These are phyloP conservation scores for Persicaria tinctoria DNA, from an alignment of 148 eudicot genomes.

Conservation along the genomic window DNA sequence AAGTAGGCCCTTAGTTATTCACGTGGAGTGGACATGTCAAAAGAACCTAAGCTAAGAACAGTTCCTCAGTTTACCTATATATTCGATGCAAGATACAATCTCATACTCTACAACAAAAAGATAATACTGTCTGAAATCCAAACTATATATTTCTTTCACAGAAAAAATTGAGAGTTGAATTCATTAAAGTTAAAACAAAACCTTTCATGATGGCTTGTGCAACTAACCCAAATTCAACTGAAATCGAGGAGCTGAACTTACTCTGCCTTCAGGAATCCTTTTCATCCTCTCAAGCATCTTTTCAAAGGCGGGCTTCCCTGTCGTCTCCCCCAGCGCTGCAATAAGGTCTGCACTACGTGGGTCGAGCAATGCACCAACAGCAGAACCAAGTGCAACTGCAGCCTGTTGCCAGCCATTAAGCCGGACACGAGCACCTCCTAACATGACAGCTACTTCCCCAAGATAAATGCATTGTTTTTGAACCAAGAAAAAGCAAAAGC, in stretches of 20 bases:
- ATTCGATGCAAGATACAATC: neutral
- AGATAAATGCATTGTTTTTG: neutral
- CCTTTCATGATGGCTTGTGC: neutral
- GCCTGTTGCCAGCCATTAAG: slow-evolving; percentile 86
- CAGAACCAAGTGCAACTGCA: slow-evolving; percentile 94
- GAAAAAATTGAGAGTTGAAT: neutral
- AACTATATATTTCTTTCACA: too few species aligned
- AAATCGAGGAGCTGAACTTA: slow-evolving; percentile 22
- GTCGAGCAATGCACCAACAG: slow-evolving; percentile 85
- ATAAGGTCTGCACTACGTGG: slow-evolving; percentile 95
- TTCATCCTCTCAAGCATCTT: slow-evolving; percentile 87
- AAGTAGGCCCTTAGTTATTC: too few species aligned
- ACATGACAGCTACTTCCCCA: slow-evolving; percentile 29
- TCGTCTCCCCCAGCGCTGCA: slow-evolving; percentile 92
- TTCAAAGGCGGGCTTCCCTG: slow-evolving; percentile 91
- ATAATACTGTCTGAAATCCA: too few species aligned
- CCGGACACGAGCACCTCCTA: slow-evolving; percentile 54
- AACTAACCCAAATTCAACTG: neutral
- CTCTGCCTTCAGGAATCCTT: slow-evolving; percentile 80
- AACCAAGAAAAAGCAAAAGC: neutral
- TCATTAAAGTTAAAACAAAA: neutral
- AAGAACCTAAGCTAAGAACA: neutral
- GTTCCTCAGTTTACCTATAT: neutral
- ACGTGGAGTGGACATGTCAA: neutral
- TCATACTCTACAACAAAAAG: neutral